A percentile compares a stretch with the other conserved stretches of the same genome.
phyloP scores from a whole-genome alignment of 495 filamentous ascomycete genomes.

The Hypomontagnella submonticulosa region DNA sequence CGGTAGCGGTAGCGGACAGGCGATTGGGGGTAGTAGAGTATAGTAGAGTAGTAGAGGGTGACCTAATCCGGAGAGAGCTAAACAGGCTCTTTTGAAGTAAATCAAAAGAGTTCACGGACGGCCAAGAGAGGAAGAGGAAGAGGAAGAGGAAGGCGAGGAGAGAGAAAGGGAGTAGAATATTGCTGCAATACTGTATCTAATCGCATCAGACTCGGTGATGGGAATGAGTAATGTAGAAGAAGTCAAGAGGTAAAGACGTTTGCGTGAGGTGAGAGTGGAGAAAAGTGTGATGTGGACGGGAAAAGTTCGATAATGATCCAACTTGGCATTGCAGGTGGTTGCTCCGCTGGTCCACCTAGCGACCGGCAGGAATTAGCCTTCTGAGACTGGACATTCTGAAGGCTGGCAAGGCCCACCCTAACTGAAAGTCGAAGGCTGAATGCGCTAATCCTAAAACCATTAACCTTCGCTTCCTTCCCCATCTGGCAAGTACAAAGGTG shows the following conservation, averaged over 20 bases:
- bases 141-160: conserved; percentile 9
- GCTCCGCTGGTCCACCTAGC: conserved; percentile 33
- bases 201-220: conserved; percentile 28
- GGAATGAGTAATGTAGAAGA: not conserved
- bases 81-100: conserved; percentile 22
- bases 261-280: conserved; percentile 15
- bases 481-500: no score
- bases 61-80: conserved; percentile 14
- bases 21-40: not conserved
- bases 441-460: conserved; percentile 16
- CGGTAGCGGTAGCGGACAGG: no score
- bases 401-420: conserved; percentile 33
- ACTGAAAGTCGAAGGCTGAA: conserved; percentile 29
- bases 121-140: conserved; percentile 1
- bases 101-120: conserved; percentile 28
- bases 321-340: conserved; percentile 22
- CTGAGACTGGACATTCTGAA: conserved; percentile 34
- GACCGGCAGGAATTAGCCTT: conserved; percentile 20
- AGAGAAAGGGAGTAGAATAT: not conserved
- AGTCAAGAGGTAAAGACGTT: conserved; percentile 18
- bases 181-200: not conserved
- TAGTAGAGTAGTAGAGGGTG: conserved; percentile 1
- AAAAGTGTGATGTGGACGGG: conserved; percentile 18
- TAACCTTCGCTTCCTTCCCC: no score
- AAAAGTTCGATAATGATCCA: conserved; percentile 16